Evolutionary conservation across 2,329 filamentous ascomycete species (phyloP), one percentile per base, ranked within the genome.

Genomic region (Rhynchosporium graminicola): DNA sequence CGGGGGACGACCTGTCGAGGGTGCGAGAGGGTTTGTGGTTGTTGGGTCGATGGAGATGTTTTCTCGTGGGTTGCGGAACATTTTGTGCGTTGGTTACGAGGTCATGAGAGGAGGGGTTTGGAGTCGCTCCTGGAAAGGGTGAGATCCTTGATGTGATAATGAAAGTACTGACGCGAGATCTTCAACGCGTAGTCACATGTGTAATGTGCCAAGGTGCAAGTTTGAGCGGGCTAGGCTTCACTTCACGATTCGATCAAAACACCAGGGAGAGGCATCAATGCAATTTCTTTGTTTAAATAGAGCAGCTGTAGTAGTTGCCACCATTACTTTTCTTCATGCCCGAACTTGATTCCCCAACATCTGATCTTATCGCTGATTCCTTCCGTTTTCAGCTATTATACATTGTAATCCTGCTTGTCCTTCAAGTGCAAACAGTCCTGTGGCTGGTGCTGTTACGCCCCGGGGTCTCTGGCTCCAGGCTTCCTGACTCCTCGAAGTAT

Each of bases 31-130:
- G 20, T 71, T 72, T 51, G 73, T 69, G 31, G 73, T 70, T n/a
- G 74, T 65, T 36, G 74, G 70, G 48, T 72, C 64, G 38, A 70
- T 69, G 46, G 70, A 63, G 38, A 69, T 70, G 63, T 80, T 79
- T 63, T 83, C 78, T 73, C 82, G 77, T 52, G 82, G 81, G 55
- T 82, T 84, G 61, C 82, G 78, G 66, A 85, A 84, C 82, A 84
- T 84, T 52, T 63, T 62, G 59, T 13, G 28, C 29, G 36, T 40
- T 47, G 52, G 29, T 28, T 33, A 46, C 12, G 28, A 31, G n/a
- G 15, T 28, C 47, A 46, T 45, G n/a, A 5, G 26, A 40, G 28
- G 51, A 3, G 3, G 8, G 36, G 36, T 8, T 28, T 12, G 4
- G 20, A 3, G 4, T 8, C 15, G 10, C 5, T 15, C 12, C n/a